Percentiles rank a stretch among this genome's conserved stretches.
Evolutionary conservation across 1,139 yeast genomes (phyloP).

Genomic region (Sugiyamaella paludigena): DNA sequence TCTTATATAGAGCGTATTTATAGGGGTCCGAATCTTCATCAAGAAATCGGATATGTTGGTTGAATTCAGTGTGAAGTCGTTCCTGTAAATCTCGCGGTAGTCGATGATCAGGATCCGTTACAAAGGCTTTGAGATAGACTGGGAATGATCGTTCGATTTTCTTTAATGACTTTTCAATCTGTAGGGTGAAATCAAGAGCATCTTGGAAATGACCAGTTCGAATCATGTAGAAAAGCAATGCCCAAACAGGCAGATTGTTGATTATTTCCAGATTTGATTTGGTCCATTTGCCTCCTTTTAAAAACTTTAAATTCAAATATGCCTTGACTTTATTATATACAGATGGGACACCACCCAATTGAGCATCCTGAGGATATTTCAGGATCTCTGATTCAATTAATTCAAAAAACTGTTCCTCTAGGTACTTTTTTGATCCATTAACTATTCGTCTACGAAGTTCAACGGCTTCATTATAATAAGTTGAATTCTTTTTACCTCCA

Average conservation of each 20-base stretch:
- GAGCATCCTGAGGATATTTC: slow-evolving; percentile 55
- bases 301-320: slow-evolving; percentile 50
- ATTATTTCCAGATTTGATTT: slow-evolving; percentile 55
- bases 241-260: slow-evolving; percentile 92
- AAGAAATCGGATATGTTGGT: slow-evolving; percentile 72
- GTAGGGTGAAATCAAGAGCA: slow-evolving; percentile 60
- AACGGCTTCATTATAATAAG: slow-evolving; percentile 35
- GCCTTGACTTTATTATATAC: slow-evolving; percentile 68
- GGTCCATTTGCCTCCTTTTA: slow-evolving; percentile 48
- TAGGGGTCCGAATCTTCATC: slow-evolving; percentile 75
- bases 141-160: slow-evolving; percentile 87
- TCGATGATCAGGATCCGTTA: slow-evolving; percentile 52
- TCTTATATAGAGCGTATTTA: slow-evolving; percentile 85
- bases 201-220: slow-evolving; percentile 82
- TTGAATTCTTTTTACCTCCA: slow-evolving; percentile 22
- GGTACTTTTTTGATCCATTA: slow-evolving; percentile 54
- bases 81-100: slow-evolving; percentile 69
- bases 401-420: slow-evolving; percentile 75
- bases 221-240: slow-evolving; percentile 74
- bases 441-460: slow-evolving; percentile 51
- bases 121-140: slow-evolving; percentile 69
- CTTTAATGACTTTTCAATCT: slow-evolving; percentile 60
- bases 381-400: slow-evolving; percentile 71
- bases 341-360: slow-evolving; percentile 62
- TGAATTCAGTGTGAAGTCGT: slow-evolving; percentile 75